A percentile compares a stretch with the other conserved stretches of the same genome.
These are phyloP conservation scores for Vanrija pseudolonga DNA, from an alignment of 1,284 basidiomycete species.

Conservation along the genomic window DNA sequence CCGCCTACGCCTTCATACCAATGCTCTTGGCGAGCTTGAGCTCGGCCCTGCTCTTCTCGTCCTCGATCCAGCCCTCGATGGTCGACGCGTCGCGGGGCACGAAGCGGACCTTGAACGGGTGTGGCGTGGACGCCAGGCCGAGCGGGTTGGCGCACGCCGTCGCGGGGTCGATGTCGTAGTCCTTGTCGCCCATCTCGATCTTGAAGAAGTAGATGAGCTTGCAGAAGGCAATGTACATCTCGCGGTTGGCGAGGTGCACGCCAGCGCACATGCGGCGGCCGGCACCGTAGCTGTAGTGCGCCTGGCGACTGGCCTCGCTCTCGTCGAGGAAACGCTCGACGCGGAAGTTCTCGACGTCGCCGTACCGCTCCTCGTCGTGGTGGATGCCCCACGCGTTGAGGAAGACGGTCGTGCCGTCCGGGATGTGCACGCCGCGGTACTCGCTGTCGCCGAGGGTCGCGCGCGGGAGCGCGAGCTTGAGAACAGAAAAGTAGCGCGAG, in stretches of 20 bases:
- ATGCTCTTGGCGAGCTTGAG: conserved; percentile 10
- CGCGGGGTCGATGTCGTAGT: conserved; percentile 15
- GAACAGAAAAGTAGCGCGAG: conserved; percentile 19
- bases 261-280: conserved; percentile 23
- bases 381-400: conserved; percentile 40
- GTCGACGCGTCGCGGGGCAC: conserved; percentile 15
- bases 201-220: conserved; percentile 21
- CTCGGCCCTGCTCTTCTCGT: conserved; percentile 16
- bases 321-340: conserved; percentile 18
- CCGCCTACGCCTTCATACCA: neutral
- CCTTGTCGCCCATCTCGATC: conserved; percentile 11
- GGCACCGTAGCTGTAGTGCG: conserved; percentile 20
- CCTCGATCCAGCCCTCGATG: conserved; percentile 18
- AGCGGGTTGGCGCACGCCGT: conserved; percentile 12
- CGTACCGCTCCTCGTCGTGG: conserved; percentile 21
- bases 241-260: conserved; percentile 21
- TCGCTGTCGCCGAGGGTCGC: conserved; percentile 16
- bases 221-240: conserved; percentile 17
- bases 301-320: neutral
- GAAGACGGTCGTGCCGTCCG: conserved; percentile 35
- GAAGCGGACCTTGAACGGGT: conserved; percentile 16
- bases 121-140: conserved; percentile 4
- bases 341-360: conserved; percentile 16
- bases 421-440: conserved; percentile 34
- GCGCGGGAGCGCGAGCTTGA: conserved; percentile 21